phyloP scores from a whole-genome alignment of 2,329 filamentous ascomycete species.

The Fusarium solani-melongenae region DNA sequence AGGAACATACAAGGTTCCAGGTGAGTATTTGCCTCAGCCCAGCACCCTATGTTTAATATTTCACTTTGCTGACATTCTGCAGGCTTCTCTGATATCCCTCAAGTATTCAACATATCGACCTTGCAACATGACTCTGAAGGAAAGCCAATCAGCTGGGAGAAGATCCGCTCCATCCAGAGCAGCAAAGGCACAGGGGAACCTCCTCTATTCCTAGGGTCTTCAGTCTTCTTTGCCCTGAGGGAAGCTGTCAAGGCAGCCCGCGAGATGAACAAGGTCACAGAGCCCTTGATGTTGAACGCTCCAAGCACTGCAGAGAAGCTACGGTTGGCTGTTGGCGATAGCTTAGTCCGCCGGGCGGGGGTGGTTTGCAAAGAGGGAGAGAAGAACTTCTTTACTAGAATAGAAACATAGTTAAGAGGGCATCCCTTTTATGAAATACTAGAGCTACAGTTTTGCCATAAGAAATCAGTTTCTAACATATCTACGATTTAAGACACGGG shows the following conservation, averaged over 20 bases:
- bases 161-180: background rate
- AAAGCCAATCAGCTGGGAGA: background rate
- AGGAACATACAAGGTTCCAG: background rate
- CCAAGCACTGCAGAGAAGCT: background rate
- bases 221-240: conserved; percentile 12
- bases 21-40: background rate
- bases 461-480: background rate
- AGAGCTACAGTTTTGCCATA: background rate
- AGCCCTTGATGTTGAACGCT: background rate
- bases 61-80: background rate
- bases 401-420: background rate
- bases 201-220: background rate
- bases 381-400: background rate
- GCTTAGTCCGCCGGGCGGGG: background rate
- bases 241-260: conserved; percentile 12
- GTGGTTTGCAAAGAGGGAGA: background rate
- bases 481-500: accelerated
- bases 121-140: background rate
- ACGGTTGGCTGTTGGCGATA: background rate
- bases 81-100: background rate
- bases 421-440: accelerated
- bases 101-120: background rate
- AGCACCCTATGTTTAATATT: too few relatives aligned
- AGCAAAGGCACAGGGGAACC: background rate
- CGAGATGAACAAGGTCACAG: conserved; percentile 8